phyloP scores from a whole-genome alignment of 2,329 filamentous ascomycete species.

The Tolypocladium guangdongense region DNA sequence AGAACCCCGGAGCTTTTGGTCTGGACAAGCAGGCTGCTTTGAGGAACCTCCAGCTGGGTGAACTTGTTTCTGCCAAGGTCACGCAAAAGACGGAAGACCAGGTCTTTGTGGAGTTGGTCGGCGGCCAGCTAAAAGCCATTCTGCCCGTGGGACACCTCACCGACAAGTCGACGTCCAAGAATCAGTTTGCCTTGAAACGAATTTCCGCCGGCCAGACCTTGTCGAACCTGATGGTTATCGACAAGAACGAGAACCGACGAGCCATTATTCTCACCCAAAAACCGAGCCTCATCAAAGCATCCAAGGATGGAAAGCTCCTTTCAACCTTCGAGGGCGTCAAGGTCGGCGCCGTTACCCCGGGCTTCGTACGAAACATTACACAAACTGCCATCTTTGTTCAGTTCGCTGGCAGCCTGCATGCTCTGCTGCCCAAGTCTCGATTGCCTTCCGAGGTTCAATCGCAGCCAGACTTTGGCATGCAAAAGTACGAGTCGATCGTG shows the following conservation, averaged over 20 bases:
- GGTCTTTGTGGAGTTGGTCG: slow-evolving; percentile 64
- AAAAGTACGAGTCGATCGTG: slow-evolving; percentile 63
- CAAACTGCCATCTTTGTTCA: slow-evolving; percentile 77
- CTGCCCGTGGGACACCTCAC: slow-evolving; percentile 70
- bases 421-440: slow-evolving; percentile 69
- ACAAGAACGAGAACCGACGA: slow-evolving; percentile 69
- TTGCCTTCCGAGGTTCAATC: slow-evolving; percentile 59
- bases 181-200: slow-evolving; percentile 63
- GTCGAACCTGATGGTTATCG: slow-evolving; percentile 72
- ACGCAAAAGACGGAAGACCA: slow-evolving; percentile 72
- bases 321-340: slow-evolving; percentile 59
- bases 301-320: slow-evolving; percentile 62
- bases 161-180: slow-evolving; percentile 75
- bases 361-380: slow-evolving; percentile 80
- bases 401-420: slow-evolving; percentile 67
- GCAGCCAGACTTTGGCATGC: slow-evolving; percentile 67
- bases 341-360: slow-evolving; percentile 57
- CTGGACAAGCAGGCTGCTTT: slow-evolving; percentile 66
- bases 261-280: slow-evolving; percentile 74
- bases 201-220: slow-evolving; percentile 77
- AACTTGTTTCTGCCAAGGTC: slow-evolving; percentile 66
- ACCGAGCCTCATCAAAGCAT: slow-evolving; percentile 66
- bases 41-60: slow-evolving; percentile 60
- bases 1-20: slow-evolving; percentile 71
- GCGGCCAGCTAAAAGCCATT: slow-evolving; percentile 64